These are phyloP conservation scores for Mucor circinelloides DNA, from an alignment of 371 early-diverging fungal genomes.

Conservation along the genomic window DNA sequence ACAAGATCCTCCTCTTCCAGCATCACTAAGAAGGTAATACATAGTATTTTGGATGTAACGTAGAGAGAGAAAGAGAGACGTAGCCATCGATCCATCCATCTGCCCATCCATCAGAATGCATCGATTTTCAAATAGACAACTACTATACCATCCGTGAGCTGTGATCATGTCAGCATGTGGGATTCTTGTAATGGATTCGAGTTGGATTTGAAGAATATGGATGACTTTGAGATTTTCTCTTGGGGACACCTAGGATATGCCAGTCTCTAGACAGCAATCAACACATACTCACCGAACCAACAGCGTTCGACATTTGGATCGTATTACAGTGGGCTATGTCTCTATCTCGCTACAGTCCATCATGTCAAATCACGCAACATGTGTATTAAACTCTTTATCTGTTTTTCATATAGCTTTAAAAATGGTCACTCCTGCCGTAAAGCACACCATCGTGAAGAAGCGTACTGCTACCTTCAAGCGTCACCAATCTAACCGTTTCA, in stretches of 20 bases:
- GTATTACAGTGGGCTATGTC: too few relatives aligned
- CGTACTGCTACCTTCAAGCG: constrained; percentile 98
- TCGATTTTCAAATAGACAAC: background rate
- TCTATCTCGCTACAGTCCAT: too few relatives aligned
- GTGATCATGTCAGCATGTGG: too few relatives aligned
- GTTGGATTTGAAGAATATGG: too few relatives aligned
- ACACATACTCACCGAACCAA: too few relatives aligned
- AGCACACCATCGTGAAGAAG: constrained; percentile 98
- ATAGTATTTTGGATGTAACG: background rate
- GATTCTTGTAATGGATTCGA: too few relatives aligned
- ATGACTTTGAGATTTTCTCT: too few relatives aligned
- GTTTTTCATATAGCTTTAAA: constrained; percentile 41
- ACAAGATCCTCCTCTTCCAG: constrained; percentile 23
- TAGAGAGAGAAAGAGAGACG: background rate
- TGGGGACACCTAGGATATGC: too few relatives aligned
- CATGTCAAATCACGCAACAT: too few relatives aligned
- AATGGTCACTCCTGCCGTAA: constrained; percentile 92
- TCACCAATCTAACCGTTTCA: constrained; percentile 99
- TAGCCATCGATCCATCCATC: constrained; percentile 11
- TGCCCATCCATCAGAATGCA: background rate
- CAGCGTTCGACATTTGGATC: too few relatives aligned
- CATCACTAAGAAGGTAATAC: constrained; percentile 25
- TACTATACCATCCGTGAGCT: background rate
- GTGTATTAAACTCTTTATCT: too few relatives aligned
- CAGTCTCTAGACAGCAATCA: too few relatives aligned